phyloP scores from a whole-genome alignment of 106 monocot genomes.

The Acorus calamus region DNA sequence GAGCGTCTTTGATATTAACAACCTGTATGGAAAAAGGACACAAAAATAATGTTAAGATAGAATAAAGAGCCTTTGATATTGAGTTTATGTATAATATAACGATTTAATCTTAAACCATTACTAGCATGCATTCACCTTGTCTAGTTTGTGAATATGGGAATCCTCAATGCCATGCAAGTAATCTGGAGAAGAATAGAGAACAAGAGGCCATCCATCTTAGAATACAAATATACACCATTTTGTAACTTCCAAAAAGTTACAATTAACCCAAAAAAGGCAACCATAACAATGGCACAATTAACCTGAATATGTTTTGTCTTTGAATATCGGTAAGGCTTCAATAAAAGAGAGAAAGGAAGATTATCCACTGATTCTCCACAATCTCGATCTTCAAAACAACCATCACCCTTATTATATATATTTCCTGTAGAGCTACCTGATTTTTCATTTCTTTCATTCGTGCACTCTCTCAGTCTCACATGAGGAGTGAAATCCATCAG shows the following conservation, averaged over 20 bases:
- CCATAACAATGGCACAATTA: background rate
- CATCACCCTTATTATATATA: slow-evolving; percentile 2
- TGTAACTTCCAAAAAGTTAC: background rate
- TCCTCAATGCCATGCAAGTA: slow-evolving; percentile 77
- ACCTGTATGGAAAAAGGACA: slow-evolving; percentile 20
- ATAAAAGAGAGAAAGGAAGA: slow-evolving; percentile 32
- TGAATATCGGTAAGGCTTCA: slow-evolving; percentile 88
- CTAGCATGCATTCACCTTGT: slow-evolving; percentile 28
- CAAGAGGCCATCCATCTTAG: too few species aligned
- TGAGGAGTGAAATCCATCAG: slow-evolving; percentile 85
- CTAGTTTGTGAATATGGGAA: slow-evolving; percentile 34
- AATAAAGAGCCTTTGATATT: background rate
- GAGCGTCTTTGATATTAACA: slow-evolving; percentile 25
- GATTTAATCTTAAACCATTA: background rate
- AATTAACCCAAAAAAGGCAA: background rate
- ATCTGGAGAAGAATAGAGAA: slow-evolving; percentile 24
- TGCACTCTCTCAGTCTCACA: slow-evolving; percentile 15
- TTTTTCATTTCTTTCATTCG: slow-evolving; percentile 4
- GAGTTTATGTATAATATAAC: background rate
- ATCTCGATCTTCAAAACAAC: background rate
- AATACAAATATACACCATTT: too few species aligned
- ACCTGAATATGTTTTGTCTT: slow-evolving; percentile 91
- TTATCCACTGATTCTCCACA: background rate
- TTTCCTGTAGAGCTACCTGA: background rate
- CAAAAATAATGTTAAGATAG: background rate